phyloP scores from a whole-genome alignment of 768 basidiomycete species.

The Agaricus sinodeliciosus region DNA sequence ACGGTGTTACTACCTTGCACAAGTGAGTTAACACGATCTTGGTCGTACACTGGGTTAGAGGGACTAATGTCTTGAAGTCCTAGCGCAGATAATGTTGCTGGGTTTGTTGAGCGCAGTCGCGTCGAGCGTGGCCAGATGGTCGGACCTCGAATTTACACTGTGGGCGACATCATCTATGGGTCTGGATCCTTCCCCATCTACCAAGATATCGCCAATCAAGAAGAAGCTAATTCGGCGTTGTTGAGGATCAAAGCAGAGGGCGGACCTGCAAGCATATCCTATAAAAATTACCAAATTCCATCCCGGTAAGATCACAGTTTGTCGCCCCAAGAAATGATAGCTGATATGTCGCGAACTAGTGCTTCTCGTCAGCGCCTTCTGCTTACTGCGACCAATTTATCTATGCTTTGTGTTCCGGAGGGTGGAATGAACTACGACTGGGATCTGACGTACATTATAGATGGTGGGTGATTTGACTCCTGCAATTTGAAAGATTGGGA shows the following conservation, averaged over 20 bases:
- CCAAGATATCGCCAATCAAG: conserved; percentile 55
- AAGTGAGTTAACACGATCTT: conserved; percentile 42
- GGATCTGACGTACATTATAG: conserved; percentile 75
- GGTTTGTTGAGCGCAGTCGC: conserved; percentile 60
- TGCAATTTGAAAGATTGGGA: not conserved
- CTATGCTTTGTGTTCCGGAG: conserved; percentile 70
- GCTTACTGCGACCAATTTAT: conserved; percentile 50
- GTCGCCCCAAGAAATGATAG: not conserved
- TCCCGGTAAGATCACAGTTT: conserved; percentile 37
- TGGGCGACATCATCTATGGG: conserved; percentile 60
- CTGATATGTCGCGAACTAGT: conserved; percentile 20
- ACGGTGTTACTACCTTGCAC: conserved; percentile 71
- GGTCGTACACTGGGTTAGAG: not conserved
- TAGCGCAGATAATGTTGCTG: conserved; percentile 54
- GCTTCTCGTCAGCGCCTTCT: conserved; percentile 65
- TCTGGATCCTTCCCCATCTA: conserved; percentile 38
- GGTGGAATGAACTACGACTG: conserved; percentile 79
- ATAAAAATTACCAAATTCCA: conserved; percentile 74
- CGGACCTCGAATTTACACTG: conserved; percentile 69
- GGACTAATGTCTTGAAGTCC: conserved; percentile 35
- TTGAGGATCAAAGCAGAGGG: conserved; percentile 67
- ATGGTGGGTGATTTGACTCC: conserved; percentile 35
- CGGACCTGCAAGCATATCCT: conserved; percentile 62
- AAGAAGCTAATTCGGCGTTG: conserved; percentile 60
- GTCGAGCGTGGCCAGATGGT: conserved; percentile 63